Conservation (phyloP, 179 eudicot genomes). For the Patellifolia procumbens region DNA sequence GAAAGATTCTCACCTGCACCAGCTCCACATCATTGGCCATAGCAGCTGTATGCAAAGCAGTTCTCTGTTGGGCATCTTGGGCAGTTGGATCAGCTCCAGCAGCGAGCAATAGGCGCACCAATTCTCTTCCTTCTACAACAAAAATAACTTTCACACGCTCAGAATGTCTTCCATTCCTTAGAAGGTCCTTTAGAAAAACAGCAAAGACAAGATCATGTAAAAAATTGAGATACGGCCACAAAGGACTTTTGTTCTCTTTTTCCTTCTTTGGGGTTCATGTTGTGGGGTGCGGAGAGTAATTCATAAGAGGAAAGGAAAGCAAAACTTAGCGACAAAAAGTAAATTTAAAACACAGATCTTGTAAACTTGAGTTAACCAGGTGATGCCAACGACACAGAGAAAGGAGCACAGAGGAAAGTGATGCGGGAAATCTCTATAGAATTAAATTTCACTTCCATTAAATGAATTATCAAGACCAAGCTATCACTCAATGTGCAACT, state of each 20-base stretch:
- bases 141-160: conserved; percentile 15
- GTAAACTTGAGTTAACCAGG: background rate
- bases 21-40: conserved; percentile 90
- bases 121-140: conserved; percentile 84
- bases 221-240: background rate
- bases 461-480: too few species aligned
- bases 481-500: too few species aligned
- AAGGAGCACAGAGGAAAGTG: too few species aligned
- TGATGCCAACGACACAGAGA: background rate
- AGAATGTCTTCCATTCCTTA: background rate
- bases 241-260: background rate
- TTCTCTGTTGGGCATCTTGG: conserved; percentile 81
- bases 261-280: background rate
- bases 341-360: background rate
- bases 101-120: conserved; percentile 76
- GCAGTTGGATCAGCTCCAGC: conserved; percentile 91
- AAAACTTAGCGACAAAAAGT: background rate
- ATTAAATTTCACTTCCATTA: too few species aligned
- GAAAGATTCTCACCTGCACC: conserved; percentile 60
- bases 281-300: background rate
- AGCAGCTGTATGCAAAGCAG: conserved; percentile 90
- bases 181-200: conserved; percentile 3
- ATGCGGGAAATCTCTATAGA: too few species aligned
- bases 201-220: background rate
- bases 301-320: background rate